Evolutionary conservation across 176 grass and related monocot species (phyloP).

Genomic region (Urochloa ruziziensis): DNA sequence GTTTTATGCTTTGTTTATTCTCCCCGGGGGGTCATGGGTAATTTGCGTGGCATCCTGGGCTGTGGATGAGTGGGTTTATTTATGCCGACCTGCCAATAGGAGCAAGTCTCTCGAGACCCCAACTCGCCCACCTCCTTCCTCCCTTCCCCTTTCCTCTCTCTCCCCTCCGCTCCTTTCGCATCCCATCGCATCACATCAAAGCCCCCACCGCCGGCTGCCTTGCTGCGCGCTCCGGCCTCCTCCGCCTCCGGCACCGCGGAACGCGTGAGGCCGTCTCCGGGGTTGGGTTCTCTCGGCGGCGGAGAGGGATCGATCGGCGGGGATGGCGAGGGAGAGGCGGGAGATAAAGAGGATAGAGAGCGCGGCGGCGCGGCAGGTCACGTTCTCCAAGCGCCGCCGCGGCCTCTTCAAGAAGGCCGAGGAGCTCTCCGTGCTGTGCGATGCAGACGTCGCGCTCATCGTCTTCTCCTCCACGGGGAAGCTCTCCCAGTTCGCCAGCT

Average conservation of each 20-base stretch:
- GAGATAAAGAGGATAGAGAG: slow-evolving; percentile 87
- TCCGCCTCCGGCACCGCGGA: neutral
- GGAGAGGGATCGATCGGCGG: neutral
- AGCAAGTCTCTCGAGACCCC: slow-evolving; percentile 29
- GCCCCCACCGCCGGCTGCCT: neutral
- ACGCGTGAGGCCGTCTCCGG: neutral
- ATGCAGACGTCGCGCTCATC: slow-evolving; percentile 90
- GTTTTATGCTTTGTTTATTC: slow-evolving; percentile 27
- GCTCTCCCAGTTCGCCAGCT: slow-evolving; percentile 86
- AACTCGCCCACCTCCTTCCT: neutral
- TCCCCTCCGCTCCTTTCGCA: slow-evolving; percentile 22
- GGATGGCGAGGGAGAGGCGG: slow-evolving; percentile 83
- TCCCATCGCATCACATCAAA: slow-evolving; percentile 11
- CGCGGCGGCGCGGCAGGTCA: slow-evolving; percentile 87
- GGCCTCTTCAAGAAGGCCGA: slow-evolving; percentile 97
- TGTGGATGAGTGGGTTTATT: slow-evolving; percentile 17
- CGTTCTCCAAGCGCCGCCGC: slow-evolving; percentile 92
- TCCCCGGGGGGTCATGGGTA: neutral
- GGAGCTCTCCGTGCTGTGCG: slow-evolving; percentile 87
- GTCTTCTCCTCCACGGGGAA: slow-evolving; percentile 91
- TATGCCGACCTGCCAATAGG: slow-evolving; percentile 40
- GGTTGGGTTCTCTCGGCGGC: neutral
- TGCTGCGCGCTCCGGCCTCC: neutral
- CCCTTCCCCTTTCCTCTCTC: neutral
- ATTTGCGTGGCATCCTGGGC: slow-evolving; percentile 34